Evolutionary conservation across 2,329 filamentous ascomycete species (phyloP).

Genomic region (Lachnellula willkommii): DNA sequence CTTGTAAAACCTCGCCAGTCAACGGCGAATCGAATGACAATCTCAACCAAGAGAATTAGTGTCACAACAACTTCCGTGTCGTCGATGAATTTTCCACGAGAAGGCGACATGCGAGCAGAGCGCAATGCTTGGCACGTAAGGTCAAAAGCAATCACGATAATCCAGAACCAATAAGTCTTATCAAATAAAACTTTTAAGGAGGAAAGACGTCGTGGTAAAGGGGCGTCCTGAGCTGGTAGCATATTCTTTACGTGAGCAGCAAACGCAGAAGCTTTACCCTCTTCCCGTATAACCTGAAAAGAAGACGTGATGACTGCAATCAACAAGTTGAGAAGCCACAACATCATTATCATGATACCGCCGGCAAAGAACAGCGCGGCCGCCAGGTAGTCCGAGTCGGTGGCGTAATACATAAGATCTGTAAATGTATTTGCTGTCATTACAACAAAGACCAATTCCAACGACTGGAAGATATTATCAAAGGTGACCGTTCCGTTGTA

Average conservation of each 20-base stretch:
- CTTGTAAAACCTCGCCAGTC: slow-evolving; percentile 79
- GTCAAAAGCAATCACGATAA: slow-evolving; percentile 71
- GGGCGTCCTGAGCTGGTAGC: slow-evolving; percentile 27
- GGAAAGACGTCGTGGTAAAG: slow-evolving; percentile 37
- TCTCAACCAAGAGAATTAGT: slow-evolving; percentile 72
- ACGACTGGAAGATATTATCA: slow-evolving; percentile 86
- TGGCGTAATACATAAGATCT: slow-evolving; percentile 89
- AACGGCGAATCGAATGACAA: slow-evolving; percentile 68
- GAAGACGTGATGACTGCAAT: slow-evolving; percentile 98
- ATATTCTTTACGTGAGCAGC: slow-evolving; percentile 59
- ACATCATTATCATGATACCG: slow-evolving; percentile 82
- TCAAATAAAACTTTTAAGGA: slow-evolving; percentile 67
- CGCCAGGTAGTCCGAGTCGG: slow-evolving; percentile 83
- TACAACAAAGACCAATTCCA: slow-evolving; percentile 93
- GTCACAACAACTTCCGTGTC: slow-evolving; percentile 71
- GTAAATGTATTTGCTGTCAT: slow-evolving; percentile 98
- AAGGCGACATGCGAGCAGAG: slow-evolving; percentile 67
- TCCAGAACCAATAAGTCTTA: slow-evolving; percentile 72
- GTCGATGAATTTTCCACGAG: slow-evolving; percentile 60
- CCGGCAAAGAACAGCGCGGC: slow-evolving; percentile 72
- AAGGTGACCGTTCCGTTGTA: slow-evolving; percentile 85
- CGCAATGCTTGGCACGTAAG: slow-evolving; percentile 74
- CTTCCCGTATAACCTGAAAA: slow-evolving; percentile 96
- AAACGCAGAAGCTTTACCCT: slow-evolving; percentile 91
- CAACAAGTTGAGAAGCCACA: slow-evolving; percentile 91